Base-by-base conservation (phyloP, 805 yeast genomes). In the Candida methanosorbosa region DNA sequence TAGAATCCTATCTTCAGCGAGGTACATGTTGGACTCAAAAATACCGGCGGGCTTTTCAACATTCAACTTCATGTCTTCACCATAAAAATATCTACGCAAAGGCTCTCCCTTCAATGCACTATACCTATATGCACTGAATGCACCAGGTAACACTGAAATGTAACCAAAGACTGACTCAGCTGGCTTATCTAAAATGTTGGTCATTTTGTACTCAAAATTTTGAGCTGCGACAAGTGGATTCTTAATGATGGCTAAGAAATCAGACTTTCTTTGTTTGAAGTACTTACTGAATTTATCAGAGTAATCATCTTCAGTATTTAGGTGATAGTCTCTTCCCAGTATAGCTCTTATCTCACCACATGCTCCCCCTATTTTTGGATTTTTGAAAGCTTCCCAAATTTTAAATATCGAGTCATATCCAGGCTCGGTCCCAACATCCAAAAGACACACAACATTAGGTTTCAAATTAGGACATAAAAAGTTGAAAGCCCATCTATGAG, bases 381-480 rank as follows among this genome's bases (percentile, higher is more conserved):
- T 73, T 44, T 76, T 67, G 53, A 90, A 90, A 23, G 88, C 73
- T 53, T 79, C 76, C 97, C 97, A 90, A 37, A 90, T 63, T 49
- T 87, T 83, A 56, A 81, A 88, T 40, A 90, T 78, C 2, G 97
- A 81, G 43, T 81, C 84, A 42, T 80, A 77, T 4, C 85, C 75
- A 5, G 97, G 95, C 56, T 81, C 81, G 1, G 97, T 90, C 50
- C 97, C 97, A 20, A 95, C 95, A 61, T 90, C 97, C 39, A 90
- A 63, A 36, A 88, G 64, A 43, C 84, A 79, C 19, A 92, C 79
- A 21, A 87, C 81, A 35, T 77, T 78, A 4, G 97, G 97, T 37
- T 80, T 71, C 32, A 90, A 59, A 30, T 81, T 70, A 32, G 90
- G 85, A 20, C 86, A 85, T 58, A 88, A 78, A n/a, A 94, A 88